Evolutionary conservation across 768 basidiomycete species (phyloP).

Genomic region (Rhodotorula babjevae): DNA sequence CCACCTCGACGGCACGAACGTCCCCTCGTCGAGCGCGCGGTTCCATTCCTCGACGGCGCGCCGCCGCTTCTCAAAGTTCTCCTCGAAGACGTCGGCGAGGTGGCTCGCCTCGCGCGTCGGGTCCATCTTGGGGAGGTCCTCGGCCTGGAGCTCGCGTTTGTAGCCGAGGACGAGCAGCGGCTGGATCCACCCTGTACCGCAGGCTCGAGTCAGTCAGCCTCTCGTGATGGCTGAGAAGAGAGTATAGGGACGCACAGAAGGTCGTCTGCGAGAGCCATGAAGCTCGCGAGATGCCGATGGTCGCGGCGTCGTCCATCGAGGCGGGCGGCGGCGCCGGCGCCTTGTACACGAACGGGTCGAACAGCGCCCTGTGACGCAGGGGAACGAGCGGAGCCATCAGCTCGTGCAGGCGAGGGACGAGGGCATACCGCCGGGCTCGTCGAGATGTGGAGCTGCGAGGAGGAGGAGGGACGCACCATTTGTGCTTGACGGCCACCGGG

Average conservation of each 20-base stretch:
- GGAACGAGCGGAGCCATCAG: neutral
- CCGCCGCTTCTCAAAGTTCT: slow-evolving; percentile 46
- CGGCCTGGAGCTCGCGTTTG: slow-evolving; percentile 65
- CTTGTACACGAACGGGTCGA: slow-evolving; percentile 12
- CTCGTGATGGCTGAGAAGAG: neutral
- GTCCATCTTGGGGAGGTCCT: slow-evolving; percentile 68
- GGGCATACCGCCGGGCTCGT: no score
- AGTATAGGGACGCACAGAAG: slow-evolving; percentile 1
- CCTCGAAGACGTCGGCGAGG: slow-evolving; percentile 57
- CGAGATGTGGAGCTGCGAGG: no score
- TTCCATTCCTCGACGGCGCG: slow-evolving; percentile 56
- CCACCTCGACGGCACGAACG: neutral
- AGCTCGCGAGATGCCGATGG: slow-evolving; percentile 14
- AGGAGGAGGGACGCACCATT: slow-evolving; percentile 3
- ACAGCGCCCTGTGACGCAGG: slow-evolving; percentile 6
- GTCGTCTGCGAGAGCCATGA: neutral
- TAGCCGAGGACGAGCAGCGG: slow-evolving; percentile 58
- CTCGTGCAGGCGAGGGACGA: neutral
- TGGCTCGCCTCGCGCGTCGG: slow-evolving; percentile 53
- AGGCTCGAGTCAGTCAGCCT: neutral
- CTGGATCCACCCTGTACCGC: slow-evolving; percentile 44
- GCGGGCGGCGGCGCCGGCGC: slow-evolving; percentile 10
- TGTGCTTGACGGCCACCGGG: neutral
- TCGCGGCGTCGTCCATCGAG: slow-evolving; percentile 26
- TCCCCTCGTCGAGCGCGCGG: slow-evolving; percentile 48